Evolutionary conservation across 2,329 filamentous ascomycete genomes (phyloP), one percentile per base, ranked within the genome.

Genomic region (Fusarium kyushuense): DNA sequence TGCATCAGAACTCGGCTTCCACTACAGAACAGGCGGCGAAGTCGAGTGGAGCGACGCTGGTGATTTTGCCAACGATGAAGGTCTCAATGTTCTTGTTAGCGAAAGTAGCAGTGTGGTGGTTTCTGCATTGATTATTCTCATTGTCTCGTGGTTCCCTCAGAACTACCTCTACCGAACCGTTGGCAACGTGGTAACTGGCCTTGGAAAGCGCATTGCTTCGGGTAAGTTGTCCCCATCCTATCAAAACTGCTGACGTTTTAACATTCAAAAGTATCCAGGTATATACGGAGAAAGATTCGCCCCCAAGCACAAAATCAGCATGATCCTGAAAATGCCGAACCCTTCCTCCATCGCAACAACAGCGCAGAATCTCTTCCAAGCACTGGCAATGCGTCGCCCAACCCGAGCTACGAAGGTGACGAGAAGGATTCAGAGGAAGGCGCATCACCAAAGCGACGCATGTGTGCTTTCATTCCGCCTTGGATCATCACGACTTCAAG

Each of bases 1-100:
- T 23, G 69, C 75, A 13, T 76, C 75, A 10, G 74, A 77, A 46
- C 63, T 76, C n/a, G 74, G 75, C 14, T 77, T 77, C 55, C 74
- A 66, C 47, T 74, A 69, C 58, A 67, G 72, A 54, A 75, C 75
- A 17, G 75, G 75, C n/a, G 74, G 73, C 53, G 73, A 76, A 51
- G 60, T 77, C n/a, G 70, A 76, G 46, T 77, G 75, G 75, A 61
- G 57, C 17, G 75, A 77, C 54, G 75, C 72, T 11, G 59, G 71
- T 19, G 55, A 71, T 33, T 75, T 75, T 48, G 73, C 76, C 30
- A 63, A 70, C 23, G 74, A 72, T 32, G 75, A 77, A 41, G 74
- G 69, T 30, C 63, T 75, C 42, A 76, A 76, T 54, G 75, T 77
- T 30, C 53, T 77, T 17, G 51, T 77, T 17, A 76, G 73, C 55